phyloP scores from a whole-genome alignment of 2,329 filamentous ascomycete genomes.

The Didymella pomorum region DNA sequence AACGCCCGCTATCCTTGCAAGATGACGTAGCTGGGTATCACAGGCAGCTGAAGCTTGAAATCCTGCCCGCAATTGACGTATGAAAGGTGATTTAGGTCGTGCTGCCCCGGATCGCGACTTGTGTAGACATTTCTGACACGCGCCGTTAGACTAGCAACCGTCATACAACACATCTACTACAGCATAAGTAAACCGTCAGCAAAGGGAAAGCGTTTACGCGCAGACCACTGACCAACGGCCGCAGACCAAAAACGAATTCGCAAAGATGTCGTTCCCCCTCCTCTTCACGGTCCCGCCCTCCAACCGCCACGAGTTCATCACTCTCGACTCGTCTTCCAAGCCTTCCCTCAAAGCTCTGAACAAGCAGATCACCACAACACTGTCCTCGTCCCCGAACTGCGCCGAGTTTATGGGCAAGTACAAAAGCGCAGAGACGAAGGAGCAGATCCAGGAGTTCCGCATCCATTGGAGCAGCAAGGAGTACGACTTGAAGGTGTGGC shows the following conservation, averaged over 20 bases:
- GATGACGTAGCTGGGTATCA: slow-evolving; percentile 15
- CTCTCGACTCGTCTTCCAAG: slow-evolving; percentile 33
- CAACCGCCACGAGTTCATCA: slow-evolving; percentile 45
- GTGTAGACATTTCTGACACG: background rate
- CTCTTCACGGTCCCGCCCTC: slow-evolving; percentile 47
- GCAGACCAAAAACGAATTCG: background rate
- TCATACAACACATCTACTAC: background rate
- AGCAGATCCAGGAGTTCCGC: slow-evolving; percentile 41
- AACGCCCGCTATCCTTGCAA: slow-evolving; percentile 7
- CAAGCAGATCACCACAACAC: slow-evolving; percentile 38
- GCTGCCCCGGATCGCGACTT: slow-evolving; percentile 5
- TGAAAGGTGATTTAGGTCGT: background rate
- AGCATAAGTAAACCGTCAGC: background rate
- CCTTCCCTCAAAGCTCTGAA: slow-evolving; percentile 43
- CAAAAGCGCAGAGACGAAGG: slow-evolving; percentile 34
- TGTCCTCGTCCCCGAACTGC: slow-evolving; percentile 41
- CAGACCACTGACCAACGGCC: background rate
- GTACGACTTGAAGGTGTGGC: slow-evolving; percentile 45
- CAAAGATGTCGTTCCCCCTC: slow-evolving; percentile 40
- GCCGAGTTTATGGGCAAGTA: slow-evolving; percentile 38
- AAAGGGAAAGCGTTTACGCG: background rate
- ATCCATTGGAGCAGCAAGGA: slow-evolving; percentile 44
- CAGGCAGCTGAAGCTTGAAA: slow-evolving; percentile 15
- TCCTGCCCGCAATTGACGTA: slow-evolving; percentile 15
- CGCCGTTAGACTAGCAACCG: slow-evolving; percentile 7